phyloP scores from a whole-genome alignment of 176 grass and related monocot species.

The Guadua angustifolia region DNA sequence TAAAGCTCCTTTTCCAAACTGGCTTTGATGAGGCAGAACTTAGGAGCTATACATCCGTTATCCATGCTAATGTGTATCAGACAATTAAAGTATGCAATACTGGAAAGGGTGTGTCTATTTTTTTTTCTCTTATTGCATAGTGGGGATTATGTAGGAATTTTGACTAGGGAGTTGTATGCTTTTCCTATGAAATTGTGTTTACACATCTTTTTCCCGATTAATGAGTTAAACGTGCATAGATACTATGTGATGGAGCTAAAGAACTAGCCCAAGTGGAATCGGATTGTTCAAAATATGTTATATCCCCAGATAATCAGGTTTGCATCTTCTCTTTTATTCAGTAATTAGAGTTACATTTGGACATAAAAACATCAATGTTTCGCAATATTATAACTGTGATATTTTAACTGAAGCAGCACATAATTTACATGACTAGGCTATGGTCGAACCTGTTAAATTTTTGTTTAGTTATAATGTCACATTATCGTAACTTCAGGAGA shows the following conservation, averaged over 20 bases:
- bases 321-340: conserved; percentile 8
- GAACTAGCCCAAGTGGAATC: conserved; percentile 80
- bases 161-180: conserved; percentile 26
- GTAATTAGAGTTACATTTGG: background rate
- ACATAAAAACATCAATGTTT: conserved; percentile 13
- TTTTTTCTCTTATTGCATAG: conserved; percentile 41
- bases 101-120: conserved; percentile 79
- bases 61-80: conserved; percentile 98
- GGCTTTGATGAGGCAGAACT: conserved; percentile 86
- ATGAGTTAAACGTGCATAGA: conserved; percentile 54
- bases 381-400: background rate
- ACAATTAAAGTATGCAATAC: conserved; percentile 96
- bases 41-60: conserved; percentile 86
- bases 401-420: conserved; percentile 1
- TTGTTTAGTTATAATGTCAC: background rate
- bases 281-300: conserved; percentile 71
- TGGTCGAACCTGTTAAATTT: conserved; percentile 32
- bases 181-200: conserved; percentile 31
- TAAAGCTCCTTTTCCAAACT: conserved; percentile 97
- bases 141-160: conserved; percentile 40
- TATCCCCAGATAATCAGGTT: conserved; percentile 80
- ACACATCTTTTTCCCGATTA: conserved; percentile 22
- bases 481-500: conserved; percentile 57
- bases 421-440: background rate
- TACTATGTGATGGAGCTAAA: conserved; percentile 92